A percentile compares a stretch with the other conserved stretches of the same genome.
These are phyloP conservation scores for Rhodomyrtus tomentosa DNA, from an alignment of 345 rosid genomes.

Conservation along the genomic window DNA sequence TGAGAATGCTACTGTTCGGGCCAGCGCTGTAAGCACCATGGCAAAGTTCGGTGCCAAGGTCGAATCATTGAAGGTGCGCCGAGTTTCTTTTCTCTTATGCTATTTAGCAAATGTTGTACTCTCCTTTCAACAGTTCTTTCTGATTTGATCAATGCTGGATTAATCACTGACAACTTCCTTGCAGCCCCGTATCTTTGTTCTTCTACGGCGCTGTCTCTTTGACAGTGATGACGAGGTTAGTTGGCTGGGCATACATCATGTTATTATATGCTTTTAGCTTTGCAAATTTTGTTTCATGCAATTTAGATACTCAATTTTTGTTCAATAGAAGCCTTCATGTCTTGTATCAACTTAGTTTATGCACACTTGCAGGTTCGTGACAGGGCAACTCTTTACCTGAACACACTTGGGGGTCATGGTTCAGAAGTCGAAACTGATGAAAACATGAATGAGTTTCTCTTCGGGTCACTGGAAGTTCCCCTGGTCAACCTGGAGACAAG, in stretches of 20 bases:
- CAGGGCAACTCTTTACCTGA: conserved; percentile 88
- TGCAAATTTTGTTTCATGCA: neutral
- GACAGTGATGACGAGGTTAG: conserved; percentile 98
- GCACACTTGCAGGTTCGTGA: conserved; percentile 71
- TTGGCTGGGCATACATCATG: neutral
- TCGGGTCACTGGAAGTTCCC: conserved; percentile 78
- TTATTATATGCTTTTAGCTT: neutral
- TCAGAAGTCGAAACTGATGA: conserved; percentile 47
- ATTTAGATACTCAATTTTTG: neutral
- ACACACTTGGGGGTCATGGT: conserved; percentile 65
- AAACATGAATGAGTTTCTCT: conserved; percentile 60
- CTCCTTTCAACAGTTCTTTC: neutral
- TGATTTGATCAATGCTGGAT: neutral
- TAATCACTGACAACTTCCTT: neutral
- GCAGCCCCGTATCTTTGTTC: conserved; percentile 84
- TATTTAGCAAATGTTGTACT: neutral
- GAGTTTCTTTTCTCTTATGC: neutral
- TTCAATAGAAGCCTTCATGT: neutral
- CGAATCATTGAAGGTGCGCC: conserved; percentile 70
- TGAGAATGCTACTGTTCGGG: conserved; percentile 97
- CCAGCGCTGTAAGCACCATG: conserved; percentile 90
- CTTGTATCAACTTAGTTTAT: neutral
- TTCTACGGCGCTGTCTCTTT: conserved; percentile 82
- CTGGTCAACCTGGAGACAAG: conserved; percentile 81
- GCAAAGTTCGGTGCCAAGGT: conserved; percentile 96